Percentiles rank a stretch among this genome's conserved stretches.
Conservation (phyloP, 345 rosid genomes). For the Murraya koenigii region DNA sequence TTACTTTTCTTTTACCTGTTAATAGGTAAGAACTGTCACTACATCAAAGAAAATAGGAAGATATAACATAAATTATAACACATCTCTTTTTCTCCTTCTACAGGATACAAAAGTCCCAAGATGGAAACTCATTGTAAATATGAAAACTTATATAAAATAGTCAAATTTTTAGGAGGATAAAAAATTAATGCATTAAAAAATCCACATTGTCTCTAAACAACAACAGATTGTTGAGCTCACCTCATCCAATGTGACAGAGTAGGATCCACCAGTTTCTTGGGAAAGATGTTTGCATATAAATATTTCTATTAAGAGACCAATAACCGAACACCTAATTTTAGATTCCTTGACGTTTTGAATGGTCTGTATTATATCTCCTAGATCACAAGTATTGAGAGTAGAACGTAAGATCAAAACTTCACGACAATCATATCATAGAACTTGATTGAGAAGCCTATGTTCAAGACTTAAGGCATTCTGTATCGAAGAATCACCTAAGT, state of each 20-base stretch:
- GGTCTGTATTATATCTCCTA: slow-evolving; percentile 87
- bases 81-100: background rate
- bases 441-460: slow-evolving; percentile 62
- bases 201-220: background rate
- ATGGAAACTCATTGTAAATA: background rate
- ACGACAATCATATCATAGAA: slow-evolving; percentile 91
- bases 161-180: background rate
- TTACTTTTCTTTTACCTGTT: background rate
- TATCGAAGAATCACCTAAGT: slow-evolving; percentile 79
- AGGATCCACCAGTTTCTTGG: slow-evolving; percentile 86
- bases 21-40: background rate
- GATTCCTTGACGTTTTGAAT: slow-evolving; percentile 79
- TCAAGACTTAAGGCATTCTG: slow-evolving; percentile 84
- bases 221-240: slow-evolving; percentile 40
- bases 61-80: background rate
- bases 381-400: slow-evolving; percentile 84
- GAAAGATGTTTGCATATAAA: slow-evolving; percentile 85
- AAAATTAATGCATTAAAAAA: background rate
- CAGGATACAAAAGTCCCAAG: no score
- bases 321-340: slow-evolving; percentile 80
- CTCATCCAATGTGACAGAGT: slow-evolving; percentile 83
- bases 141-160: background rate
- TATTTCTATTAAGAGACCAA: slow-evolving; percentile 92
- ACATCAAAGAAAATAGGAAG: background rate
- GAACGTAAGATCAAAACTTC: slow-evolving; percentile 82